Evolutionary conservation across 1,284 basidiomycete species (phyloP), one percentile per base, ranked within the genome.

Genomic region (Vanrija pseudolonga): DNA sequence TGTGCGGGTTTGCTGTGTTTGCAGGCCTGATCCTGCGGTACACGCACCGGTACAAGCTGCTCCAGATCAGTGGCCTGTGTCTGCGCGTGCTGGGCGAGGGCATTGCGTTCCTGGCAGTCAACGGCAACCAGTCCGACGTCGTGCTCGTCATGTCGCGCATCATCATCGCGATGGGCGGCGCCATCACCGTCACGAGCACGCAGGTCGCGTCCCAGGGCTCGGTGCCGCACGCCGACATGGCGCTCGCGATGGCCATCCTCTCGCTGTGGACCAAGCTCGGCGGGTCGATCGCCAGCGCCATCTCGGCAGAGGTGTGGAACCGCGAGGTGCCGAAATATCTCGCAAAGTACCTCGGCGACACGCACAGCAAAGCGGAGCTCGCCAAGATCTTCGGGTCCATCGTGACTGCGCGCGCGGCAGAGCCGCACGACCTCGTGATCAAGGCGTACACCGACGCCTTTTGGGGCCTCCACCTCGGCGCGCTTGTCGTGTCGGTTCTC

Each of bases 11-110:
- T 52, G 70, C 68, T 23, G 49, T 66, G 19, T 20, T 73, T n/a
- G 75, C 73, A 11, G 79, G 77, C 14, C 48, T 74, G 8, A 60
- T 77, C 47, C 65, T 69, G 61, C 65, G 76, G 17, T 72, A 66
- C 61, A 77, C 75, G 37, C 76, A 77, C 55, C 66, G 76, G 6
- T 80, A 76, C 76, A 79, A 80, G 70, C 62, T 58, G 20, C 56
- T 71, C n/a, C 66, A 68, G 57, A 42, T 71, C 28, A 45, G 50
- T 19, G 68, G 68, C 45, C 54, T 69, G 5, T 56, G 49, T 23
- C 58, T 68, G 56, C 60, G 67, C 37, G 59, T 65, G 46, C 32
- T 32, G 32, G 50, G 63, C 50, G 61, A 63, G 56, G 68, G 62
- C 42, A 39, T 72, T 17, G 60, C 59, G 23, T 66, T 60, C 54